These are phyloP conservation scores for Esteya vermicola DNA, from an alignment of 2,329 filamentous ascomycete genomes.

Conservation along the genomic window DNA sequence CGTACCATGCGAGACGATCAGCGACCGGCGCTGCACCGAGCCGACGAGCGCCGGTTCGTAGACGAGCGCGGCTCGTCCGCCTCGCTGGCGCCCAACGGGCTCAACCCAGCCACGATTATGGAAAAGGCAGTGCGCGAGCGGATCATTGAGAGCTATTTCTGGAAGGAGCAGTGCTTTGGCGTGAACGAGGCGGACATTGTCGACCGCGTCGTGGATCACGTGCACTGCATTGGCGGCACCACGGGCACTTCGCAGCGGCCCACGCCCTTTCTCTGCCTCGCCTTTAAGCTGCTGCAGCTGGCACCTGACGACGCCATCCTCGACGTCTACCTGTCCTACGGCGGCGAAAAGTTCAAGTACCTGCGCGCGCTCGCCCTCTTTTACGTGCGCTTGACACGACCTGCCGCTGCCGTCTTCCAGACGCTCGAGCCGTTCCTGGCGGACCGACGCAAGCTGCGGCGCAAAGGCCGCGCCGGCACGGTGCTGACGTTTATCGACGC, in stretches of 20 bases:
- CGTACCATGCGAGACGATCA: slow-evolving; percentile 1
- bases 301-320: slow-evolving; percentile 68
- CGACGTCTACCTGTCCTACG: slow-evolving; percentile 62
- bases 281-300: slow-evolving; percentile 87
- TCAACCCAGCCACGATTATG: slow-evolving; percentile 91
- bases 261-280: slow-evolving; percentile 83
- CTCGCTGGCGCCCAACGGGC: slow-evolving; percentile 64
- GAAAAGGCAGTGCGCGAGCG: slow-evolving; percentile 92
- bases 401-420: slow-evolving; percentile 65
- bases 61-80: slow-evolving; percentile 78
- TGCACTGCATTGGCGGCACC: slow-evolving; percentile 76
- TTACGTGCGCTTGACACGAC: slow-evolving; percentile 80
- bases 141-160: slow-evolving; percentile 91
- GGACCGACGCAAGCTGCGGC: slow-evolving; percentile 71
- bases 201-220: slow-evolving; percentile 72
- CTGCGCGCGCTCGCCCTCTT: slow-evolving; percentile 80
- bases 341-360: slow-evolving; percentile 71
- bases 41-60: slow-evolving; percentile 69
- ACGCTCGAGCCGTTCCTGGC: slow-evolving; percentile 70
- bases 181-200: slow-evolving; percentile 74
- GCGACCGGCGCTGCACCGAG: slow-evolving; percentile 38
- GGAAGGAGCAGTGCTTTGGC: slow-evolving; percentile 97
- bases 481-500: slow-evolving; percentile 72
- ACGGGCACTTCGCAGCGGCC: slow-evolving; percentile 75
- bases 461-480: slow-evolving; percentile 61